A percentile compares a stretch with the other conserved stretches of the same genome.
Evolutionary conservation across 2,329 filamentous ascomycete genomes (phyloP).

Genomic region (Metarhizium brunneum): DNA sequence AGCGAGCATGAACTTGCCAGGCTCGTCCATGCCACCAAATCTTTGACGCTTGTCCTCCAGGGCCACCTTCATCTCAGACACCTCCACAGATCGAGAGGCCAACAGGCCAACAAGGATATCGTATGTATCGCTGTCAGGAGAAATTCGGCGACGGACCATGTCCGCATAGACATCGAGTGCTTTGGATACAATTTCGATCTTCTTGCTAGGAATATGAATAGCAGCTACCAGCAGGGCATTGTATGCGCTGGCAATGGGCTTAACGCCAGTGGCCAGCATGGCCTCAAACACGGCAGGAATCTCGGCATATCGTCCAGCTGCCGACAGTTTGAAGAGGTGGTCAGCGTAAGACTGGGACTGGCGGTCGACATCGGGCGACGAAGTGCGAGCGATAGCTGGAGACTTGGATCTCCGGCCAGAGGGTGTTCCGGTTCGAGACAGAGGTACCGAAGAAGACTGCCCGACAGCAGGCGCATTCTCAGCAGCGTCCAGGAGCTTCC

Average conservation of each 20-base stretch:
- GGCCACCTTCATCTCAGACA: constrained; percentile 59
- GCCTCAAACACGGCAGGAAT: constrained; percentile 87
- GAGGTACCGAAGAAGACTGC: constrained; percentile 28
- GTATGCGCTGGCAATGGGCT: constrained; percentile 79
- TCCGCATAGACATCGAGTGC: constrained; percentile 92
- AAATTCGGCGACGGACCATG: constrained; percentile 80
- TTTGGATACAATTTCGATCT: constrained; percentile 79
- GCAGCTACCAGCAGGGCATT: constrained; percentile 82
- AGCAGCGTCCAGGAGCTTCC: constrained; percentile 34
- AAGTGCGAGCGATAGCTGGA: constrained; percentile 42
- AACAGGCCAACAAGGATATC: constrained; percentile 78
- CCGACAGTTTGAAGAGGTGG: constrained; percentile 66
- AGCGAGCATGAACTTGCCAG: constrained; percentile 77
- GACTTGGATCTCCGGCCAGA: constrained; percentile 29
- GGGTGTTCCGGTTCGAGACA: constrained; percentile 32
- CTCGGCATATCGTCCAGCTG: constrained; percentile 67
- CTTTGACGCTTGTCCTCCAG: constrained; percentile 77
- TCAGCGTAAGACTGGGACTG: constrained; percentile 66
- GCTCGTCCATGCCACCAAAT: constrained; percentile 77
- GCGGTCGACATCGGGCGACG: constrained; percentile 51
- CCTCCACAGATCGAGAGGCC: constrained; percentile 70
- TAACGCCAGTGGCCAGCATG: constrained; percentile 74
- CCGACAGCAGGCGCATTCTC: constrained; percentile 29
- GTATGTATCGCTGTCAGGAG: constrained; percentile 78
- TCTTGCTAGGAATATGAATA: constrained; percentile 69